These are phyloP conservation scores for Lecanicillium sp. DNA, from an alignment of 2,329 filamentous ascomycete genomes.

Conservation along the genomic window DNA sequence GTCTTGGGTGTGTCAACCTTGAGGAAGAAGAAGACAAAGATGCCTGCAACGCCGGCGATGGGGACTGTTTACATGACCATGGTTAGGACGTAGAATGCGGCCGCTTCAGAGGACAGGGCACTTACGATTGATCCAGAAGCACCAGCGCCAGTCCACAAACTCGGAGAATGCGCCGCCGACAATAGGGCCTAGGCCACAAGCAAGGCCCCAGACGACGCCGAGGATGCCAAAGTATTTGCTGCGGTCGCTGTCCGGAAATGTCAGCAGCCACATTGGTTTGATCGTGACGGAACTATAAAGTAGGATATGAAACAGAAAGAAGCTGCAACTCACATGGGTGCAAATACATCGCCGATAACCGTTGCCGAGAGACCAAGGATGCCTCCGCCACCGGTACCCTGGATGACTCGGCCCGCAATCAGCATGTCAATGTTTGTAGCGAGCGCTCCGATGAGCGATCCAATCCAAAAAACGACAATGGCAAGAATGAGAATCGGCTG, in stretches of 20 bases:
- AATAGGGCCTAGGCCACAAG: constrained; percentile 52
- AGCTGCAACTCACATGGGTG: constrained; percentile 48
- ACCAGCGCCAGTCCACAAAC: constrained; percentile 19
- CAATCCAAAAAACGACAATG: constrained; percentile 43
- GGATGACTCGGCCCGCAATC: constrained; percentile 46
- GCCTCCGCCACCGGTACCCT: constrained; percentile 50
- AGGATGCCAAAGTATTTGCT: constrained; percentile 51
- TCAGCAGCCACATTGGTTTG: too few relatives aligned
- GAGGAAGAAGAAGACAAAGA: constrained; percentile 20
- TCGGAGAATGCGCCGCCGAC: constrained; percentile 48
- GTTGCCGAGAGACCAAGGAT: too few relatives aligned
- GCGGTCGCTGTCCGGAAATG: too few relatives aligned
- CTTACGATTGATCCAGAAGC: constrained; percentile 20
- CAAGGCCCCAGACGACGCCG: constrained; percentile 55
- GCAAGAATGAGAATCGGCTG: constrained; percentile 46
- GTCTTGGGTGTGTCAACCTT: constrained; percentile 56
- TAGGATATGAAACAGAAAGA: too few relatives aligned
- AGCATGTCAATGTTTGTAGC: constrained; percentile 42
- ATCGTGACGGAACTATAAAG: too few relatives aligned
- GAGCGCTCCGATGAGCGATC: constrained; percentile 45
- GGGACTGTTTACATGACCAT: too few relatives aligned
- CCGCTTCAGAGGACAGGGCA: too few relatives aligned
- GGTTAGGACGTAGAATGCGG: too few relatives aligned
- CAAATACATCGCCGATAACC: too few relatives aligned
- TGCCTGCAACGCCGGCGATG: constrained; percentile 13